Base-by-base conservation (phyloP, 768 basidiomycete genomes). In the Cantharellus cinnabarinus region DNA sequence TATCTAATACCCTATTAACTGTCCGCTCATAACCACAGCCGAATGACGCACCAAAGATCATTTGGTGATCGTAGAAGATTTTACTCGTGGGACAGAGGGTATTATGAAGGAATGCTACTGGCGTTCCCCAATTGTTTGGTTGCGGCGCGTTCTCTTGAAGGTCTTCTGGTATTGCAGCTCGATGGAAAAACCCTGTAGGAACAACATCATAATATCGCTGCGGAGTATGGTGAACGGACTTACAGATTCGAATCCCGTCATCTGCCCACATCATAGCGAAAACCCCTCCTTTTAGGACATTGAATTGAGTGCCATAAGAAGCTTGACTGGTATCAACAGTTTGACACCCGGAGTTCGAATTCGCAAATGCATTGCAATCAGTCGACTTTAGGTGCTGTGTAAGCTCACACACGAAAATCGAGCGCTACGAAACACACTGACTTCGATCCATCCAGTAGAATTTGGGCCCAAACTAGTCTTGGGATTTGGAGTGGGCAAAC, bases 191-290 rank as follows among this genome's bases (percentile, higher is more conserved):
- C 63, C 63, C 63, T 63, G 42, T 55, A 37, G 29, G 37, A 59
- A 5, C 14, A 20, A 14, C 15, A 5, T 4, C 52, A 54, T 48
- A 37, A 39, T 29, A 41, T n/a, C 53, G 29, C 20, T 51, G 58
- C 54, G 20, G 42, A 41, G 29, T 15, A 57, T 7, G 10, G 39
- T 3, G 40, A 5, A 55, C 20, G 4, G 29, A 67, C 68, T 59
- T 58, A 71, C 77, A 80, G 61, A 77, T 71, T 37, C 66, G 65
- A 60, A 79, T 72, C 7, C 74, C 77, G 41, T 65, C 62, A 14
- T 61, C 63, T 59, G 72, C 69, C 63, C 71, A 70, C 59, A 71
- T 64, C 57, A 71, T 70, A n/a, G 72, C 75, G 59, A 66, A 77
- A 29, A 77, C 72, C 40, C 76, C 76, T 5, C 77, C 77, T 37